Evolutionary conservation across 768 basidiomycete species (phyloP), one percentile per base, ranked within the genome.

Genomic region (Suillus americanus): DNA sequence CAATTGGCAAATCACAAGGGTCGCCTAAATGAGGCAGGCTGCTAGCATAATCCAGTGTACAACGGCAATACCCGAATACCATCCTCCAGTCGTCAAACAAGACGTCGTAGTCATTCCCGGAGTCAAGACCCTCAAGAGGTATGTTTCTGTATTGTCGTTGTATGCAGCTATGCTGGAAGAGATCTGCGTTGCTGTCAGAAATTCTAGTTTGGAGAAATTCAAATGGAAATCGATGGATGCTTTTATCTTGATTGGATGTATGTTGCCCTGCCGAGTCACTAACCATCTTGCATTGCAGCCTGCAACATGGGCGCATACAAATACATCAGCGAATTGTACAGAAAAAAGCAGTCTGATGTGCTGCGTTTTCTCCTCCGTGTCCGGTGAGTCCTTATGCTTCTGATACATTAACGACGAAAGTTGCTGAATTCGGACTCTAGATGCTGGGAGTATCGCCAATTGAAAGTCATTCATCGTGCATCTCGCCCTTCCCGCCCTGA

Each of bases 391-490:
- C 30, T 61, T 9, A 46, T 38, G 14, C 48, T 38, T 57, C 33
- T 18, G 9, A 57, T 28, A 25, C 5, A 28, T 20, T 25, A 16
- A 25, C 5, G 14, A 28, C 14, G 35, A 38, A 41, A 54, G 53
- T 43, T 33, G 3, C 67, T 66, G 28, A 74, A 45, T 60, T 43
- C 37, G 46, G 25, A 60, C 8, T 66, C 6, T 63, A 94, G 92
- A 72, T 97, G 95, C 87, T 97, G 96, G 96, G 96, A 98, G 77
- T 97, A 95, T 83, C 92, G 97, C 70, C 97, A 99, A 79, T 82
- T 99, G 74, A 95, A 97, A 73, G 95, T 99, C 70, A 93, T 98
- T 77, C 97, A 99, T 84, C 92, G 97, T 72, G 97, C 96, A 54
- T 95, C 96, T 68, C 93, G 97, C 67, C 97, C 97, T 55, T 98